phyloP scores from a whole-genome alignment of 1,284 basidiomycete species.

The Moesziomyces globuligerus region DNA sequence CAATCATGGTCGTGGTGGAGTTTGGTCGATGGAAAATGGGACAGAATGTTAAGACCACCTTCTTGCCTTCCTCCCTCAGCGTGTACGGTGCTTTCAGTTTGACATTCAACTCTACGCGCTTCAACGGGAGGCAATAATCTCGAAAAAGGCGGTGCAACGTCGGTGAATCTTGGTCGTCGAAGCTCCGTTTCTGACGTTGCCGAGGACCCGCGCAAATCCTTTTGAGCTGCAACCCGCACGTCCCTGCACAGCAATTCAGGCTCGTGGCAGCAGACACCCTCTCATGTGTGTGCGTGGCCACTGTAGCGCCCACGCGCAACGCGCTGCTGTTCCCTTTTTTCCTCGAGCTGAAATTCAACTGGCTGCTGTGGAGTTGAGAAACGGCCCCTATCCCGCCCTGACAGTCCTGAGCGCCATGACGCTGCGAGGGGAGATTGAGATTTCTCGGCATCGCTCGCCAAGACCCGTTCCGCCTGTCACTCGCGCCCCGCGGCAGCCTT shows the following conservation, averaged over 20 bases:
- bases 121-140: no score
- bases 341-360: background rate
- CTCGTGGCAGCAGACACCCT: background rate
- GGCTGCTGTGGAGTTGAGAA: background rate
- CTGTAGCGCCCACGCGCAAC: no score
- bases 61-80: no score
- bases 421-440: background rate
- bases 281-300: background rate
- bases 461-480: background rate
- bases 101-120: background rate
- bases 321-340: background rate
- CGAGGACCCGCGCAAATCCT: no score
- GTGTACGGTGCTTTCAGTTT: no score
- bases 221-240: no score
- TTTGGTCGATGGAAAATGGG: no score
- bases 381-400: background rate
- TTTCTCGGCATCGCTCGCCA: background rate
- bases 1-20: no score
- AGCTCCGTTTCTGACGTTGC: no score
- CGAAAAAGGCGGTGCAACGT: background rate
- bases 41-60: no score
- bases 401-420: no score
- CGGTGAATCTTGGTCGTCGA: no score
- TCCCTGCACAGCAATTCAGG: background rate
- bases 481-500: background rate